Base-by-base conservation (phyloP, 116 monocot species). In the Papilionanthe hybrid region DNA sequence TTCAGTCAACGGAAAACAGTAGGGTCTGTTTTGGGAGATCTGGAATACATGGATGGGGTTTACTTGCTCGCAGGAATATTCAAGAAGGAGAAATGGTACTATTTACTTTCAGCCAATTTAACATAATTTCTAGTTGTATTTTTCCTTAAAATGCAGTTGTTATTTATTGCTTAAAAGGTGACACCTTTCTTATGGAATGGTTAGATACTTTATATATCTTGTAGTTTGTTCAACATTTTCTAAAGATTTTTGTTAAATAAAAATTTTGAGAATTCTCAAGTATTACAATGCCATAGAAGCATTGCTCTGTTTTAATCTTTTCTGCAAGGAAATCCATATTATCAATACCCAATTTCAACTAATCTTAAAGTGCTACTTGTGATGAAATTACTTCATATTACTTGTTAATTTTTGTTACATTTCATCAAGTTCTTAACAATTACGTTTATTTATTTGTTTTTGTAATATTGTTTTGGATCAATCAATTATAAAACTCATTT, bases 31-130 rank as follows among this genome's bases (percentile, higher is more conserved):
- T 94, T 90, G 98, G 98, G 67, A 89, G 84, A 85, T 99, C 98
- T 67, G 98, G 98, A 67, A 95, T 99, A 80, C 98, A 99, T 88
- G 95, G 93, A 76, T 94, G 95, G 95, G 98, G 98, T 29, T 88
- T 99, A 50, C 93, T 99, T 86, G 98, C 98, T 11, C 87, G 90
- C 37, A 86, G 86, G 78, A 81, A 90, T 82, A 94, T 99, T 86
- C 98, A 93, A 86, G 98, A 99, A 91, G 98, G 98, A 80, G 95
- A 99, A 79, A 99, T 99, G 98, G 98, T 99, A 91, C 30, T 42
- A 0, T 32, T 4, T 37, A 37, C 37, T 37, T 37, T 73, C 11
- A 37, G 56, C 15, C 10, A 20, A 37, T 41, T 18, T 22, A 75
- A 50, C 23, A 27, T 75, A 27, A 23, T 50, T 47, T 49, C 15